phyloP scores from a whole-genome alignment of 768 basidiomycete genomes.

The Hypsizygus marmoreus region DNA sequence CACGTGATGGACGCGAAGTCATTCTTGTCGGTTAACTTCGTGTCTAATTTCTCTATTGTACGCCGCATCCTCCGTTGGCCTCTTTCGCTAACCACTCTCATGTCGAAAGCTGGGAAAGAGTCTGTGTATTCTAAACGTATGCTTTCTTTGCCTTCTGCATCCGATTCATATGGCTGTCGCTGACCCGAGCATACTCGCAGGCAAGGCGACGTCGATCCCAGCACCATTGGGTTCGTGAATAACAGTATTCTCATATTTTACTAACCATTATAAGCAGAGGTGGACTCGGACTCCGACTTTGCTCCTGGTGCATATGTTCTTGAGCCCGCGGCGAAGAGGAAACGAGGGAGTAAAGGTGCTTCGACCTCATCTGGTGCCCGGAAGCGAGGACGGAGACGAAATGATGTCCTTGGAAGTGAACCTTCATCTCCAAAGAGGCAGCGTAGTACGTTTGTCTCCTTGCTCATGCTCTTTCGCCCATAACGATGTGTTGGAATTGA shows the following conservation, averaged over 20 bases:
- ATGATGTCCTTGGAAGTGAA: neutral
- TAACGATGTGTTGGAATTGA: no score
- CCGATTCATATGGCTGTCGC: neutral
- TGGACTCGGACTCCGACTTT: slow-evolving; percentile 55
- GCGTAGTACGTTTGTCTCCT: slow-evolving; percentile 11
- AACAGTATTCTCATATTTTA: neutral
- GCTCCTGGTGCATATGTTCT: slow-evolving; percentile 40
- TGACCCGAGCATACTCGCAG: slow-evolving; percentile 21
- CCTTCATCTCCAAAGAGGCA: slow-evolving; percentile 1
- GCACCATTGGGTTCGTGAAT: slow-evolving; percentile 35
- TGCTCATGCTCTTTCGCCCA: no score
- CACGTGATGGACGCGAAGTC: slow-evolving; percentile 19
- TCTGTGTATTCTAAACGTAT: slow-evolving; percentile 32
- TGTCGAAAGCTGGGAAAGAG: slow-evolving; percentile 36
- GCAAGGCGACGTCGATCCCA: slow-evolving; percentile 32
- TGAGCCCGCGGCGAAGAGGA: slow-evolving; percentile 29
- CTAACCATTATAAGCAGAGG: slow-evolving; percentile 28
- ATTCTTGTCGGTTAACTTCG: slow-evolving; percentile 6
- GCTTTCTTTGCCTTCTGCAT: neutral
- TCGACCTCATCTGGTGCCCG: slow-evolving; percentile 8
- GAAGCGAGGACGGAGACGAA: slow-evolving; percentile 21
- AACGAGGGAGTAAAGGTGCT: slow-evolving; percentile 16
- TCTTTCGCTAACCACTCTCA: slow-evolving; percentile 22
- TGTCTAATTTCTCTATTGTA: neutral
- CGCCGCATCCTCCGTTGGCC: neutral